phyloP scores from a whole-genome alignment of 2,329 filamentous ascomycete genomes.

The Arthrinium phaeospermum region DNA sequence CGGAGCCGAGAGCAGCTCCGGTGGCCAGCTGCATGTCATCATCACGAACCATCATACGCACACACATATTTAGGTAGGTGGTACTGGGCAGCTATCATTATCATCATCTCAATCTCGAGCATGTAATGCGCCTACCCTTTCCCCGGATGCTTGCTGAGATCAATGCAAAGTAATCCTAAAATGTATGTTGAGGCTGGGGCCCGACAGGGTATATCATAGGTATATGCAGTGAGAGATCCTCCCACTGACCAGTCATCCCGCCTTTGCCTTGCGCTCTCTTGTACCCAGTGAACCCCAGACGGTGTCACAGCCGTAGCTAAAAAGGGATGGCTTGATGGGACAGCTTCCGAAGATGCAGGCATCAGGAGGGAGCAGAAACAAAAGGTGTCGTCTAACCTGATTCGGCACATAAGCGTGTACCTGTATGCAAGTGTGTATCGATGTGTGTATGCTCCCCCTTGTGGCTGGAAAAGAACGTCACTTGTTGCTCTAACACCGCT shows the following conservation, averaged over 20 bases:
- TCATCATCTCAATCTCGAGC: neutral
- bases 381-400: neutral
- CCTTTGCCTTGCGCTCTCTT: neutral
- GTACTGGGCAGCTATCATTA: constrained; percentile 4
- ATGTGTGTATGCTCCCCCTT: neutral
- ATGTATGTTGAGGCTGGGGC: constrained; percentile 3
- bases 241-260: neutral
- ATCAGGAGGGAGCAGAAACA: neutral
- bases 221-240: neutral
- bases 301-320: neutral
- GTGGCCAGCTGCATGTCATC: constrained; percentile 9
- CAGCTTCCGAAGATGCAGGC: constrained; percentile 10
- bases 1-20: neutral
- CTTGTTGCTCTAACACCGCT: neutral
- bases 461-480: neutral
- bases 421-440: neutral
- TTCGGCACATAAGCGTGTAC: neutral
- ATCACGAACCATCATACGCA: neutral
- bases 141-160: constrained; percentile 3
- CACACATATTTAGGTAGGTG: neutral
- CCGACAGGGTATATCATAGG: neutral
- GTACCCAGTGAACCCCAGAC: constrained; percentile 5
- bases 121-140: neutral
- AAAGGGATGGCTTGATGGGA: constrained; percentile 14
- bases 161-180: constrained; percentile 1